Percentiles rank a stretch among this genome's conserved stretches.
Evolutionary conservation across 1,139 yeast genomes (phyloP).

Genomic region (Starmera stellimalicola): DNA sequence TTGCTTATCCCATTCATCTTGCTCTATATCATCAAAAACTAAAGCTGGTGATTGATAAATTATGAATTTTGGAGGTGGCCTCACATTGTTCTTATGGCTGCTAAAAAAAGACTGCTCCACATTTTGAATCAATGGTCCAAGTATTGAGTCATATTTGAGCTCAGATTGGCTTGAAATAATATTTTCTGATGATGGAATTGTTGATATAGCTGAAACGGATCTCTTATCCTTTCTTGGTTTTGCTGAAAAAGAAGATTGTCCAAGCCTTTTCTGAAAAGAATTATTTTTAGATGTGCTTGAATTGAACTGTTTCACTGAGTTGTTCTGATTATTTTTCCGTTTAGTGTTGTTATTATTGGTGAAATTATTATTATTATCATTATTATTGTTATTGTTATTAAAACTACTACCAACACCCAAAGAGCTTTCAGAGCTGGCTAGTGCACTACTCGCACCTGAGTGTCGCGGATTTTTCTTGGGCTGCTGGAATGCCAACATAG

Average conservation of each 20-base stretch:
- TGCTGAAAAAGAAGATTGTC: too few species aligned
- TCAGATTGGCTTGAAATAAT: not conserved
- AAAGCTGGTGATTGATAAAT: constrained; percentile 26
- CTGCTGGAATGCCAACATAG: not conserved
- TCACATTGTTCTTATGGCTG: constrained; percentile 11
- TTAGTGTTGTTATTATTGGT: too few species aligned
- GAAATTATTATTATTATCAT: too few species aligned
- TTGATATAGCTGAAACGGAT: too few species aligned
- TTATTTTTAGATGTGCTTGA: too few species aligned
- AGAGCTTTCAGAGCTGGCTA: not conserved
- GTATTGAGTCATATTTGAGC: constrained; percentile 1
- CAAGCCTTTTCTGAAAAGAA: too few species aligned
- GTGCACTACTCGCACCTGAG: not conserved
- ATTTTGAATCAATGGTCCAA: constrained; percentile 13
- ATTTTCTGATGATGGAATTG: too few species aligned
- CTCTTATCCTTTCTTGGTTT: too few species aligned
- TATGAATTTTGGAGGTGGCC: constrained; percentile 26
- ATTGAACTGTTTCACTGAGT: too few species aligned
- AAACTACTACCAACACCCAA: too few species aligned
- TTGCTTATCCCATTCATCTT: constrained; percentile 44
- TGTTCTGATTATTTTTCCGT: too few species aligned
- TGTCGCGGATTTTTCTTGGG: not conserved
- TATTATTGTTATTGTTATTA: too few species aligned
- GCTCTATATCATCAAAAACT: constrained; percentile 18
- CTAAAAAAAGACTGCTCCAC: constrained; percentile 15